Evolutionary conservation across 352 stramenopile genomes (phyloP).

Genomic region (Pythium vanterpoolii): DNA sequence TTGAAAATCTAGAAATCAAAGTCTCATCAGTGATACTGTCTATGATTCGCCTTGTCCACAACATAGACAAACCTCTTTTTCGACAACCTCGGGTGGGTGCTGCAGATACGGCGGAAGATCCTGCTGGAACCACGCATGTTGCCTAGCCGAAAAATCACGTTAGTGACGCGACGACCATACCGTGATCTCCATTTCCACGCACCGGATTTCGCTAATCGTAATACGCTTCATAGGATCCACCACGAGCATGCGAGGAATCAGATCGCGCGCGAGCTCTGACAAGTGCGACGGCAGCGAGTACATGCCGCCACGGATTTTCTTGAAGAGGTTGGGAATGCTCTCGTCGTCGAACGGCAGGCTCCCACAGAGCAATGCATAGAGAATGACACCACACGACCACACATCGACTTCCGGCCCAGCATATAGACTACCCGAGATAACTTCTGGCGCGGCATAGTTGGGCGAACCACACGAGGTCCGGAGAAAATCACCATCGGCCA

Average conservation of each 20-base stretch:
- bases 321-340: conserved; percentile 98
- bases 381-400: conserved; percentile 98
- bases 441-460: conserved; percentile 99
- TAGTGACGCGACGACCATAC: background rate
- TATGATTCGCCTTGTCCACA: background rate
- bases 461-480: conserved; percentile 96
- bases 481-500: conserved; percentile 98
- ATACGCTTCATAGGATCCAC: conserved; percentile 99
- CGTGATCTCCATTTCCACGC: background rate
- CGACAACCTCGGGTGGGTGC: conserved; percentile 93
- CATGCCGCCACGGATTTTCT: conserved; percentile 98
- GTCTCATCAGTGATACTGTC: background rate
- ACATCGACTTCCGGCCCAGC: conserved; percentile 98
- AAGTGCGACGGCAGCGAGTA: conserved; percentile 97
- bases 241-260: conserved; percentile 98
- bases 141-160: conserved; percentile 5
- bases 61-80: conserved; percentile 83
- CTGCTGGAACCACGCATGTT: conserved; percentile 98
- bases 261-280: conserved; percentile 92
- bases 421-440: conserved; percentile 98
- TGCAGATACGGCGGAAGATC: conserved; percentile 97
- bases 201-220: conserved; percentile 97
- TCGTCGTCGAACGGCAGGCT: conserved; percentile 99
- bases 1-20: conserved; percentile 52
- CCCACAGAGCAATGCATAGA: conserved; percentile 98